A percentile compares a stretch with the other conserved stretches of the same genome.
These are phyloP conservation scores for Umbelopsis vinacea DNA, from an alignment of 192 early-diverging fungal species.

Conservation along the genomic window DNA sequence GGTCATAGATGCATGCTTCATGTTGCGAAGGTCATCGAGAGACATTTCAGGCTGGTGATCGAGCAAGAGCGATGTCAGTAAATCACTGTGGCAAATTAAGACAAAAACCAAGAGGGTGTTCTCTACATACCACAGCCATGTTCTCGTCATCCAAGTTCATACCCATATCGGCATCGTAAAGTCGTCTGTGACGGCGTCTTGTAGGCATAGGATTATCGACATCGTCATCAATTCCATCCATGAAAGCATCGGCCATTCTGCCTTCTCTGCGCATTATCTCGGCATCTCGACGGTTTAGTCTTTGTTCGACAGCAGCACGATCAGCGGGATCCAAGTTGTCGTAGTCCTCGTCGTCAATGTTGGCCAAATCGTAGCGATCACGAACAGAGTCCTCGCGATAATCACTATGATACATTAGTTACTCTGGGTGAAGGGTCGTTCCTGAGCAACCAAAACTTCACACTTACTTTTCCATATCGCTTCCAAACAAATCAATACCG, in stretches of 20 bases:
- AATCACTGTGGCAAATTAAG: background rate
- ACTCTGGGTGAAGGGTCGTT: too few species aligned
- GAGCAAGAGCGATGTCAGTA: constrained; percentile 12
- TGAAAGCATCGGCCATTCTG: constrained; percentile 86
- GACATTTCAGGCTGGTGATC: constrained; percentile 64
- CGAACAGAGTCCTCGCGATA: constrained; percentile 14
- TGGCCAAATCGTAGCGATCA: constrained; percentile 72
- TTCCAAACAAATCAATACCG: constrained; percentile 93
- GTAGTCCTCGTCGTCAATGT: constrained; percentile 85
- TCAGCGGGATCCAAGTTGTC: constrained; percentile 70
- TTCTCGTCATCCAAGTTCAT: constrained; percentile 64
- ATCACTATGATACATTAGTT: background rate
- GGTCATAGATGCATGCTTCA: constrained; percentile 78
- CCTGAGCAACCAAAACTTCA: background rate
- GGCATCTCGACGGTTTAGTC: constrained; percentile 79
- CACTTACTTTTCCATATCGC: constrained; percentile 78
- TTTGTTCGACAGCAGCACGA: constrained; percentile 76
- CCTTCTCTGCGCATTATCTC: constrained; percentile 69
- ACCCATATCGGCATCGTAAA: constrained; percentile 57
- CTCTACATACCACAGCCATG: constrained; percentile 39
- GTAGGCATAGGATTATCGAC: constrained; percentile 48
- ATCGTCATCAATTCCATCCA: constrained; percentile 82
- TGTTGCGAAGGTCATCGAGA: constrained; percentile 80
- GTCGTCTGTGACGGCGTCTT: constrained; percentile 52
- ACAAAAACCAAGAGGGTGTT: background rate